Evolutionary conservation across 257 asterid genomes (phyloP), one percentile per base, ranked within the genome.

Genomic region (Agastache rugosa): DNA sequence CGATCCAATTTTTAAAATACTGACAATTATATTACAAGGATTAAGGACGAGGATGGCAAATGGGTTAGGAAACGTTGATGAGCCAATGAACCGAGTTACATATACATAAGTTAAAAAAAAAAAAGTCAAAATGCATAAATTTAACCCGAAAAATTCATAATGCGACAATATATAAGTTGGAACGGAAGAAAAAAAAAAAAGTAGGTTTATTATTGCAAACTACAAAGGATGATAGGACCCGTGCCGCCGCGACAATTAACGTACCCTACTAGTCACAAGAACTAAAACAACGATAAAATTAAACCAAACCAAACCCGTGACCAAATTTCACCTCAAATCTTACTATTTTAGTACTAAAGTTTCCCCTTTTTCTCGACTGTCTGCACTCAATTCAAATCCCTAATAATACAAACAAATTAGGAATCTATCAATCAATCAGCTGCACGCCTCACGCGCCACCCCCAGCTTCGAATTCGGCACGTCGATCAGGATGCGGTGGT

Each of bases 401-500:
- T 5, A 50, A 50, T 4, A 17, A n/a, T 3, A 8, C 39, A 48
- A n/a, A 16, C 23, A 16, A 17, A 50, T 11, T 42, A 12, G 50
- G 50, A 42, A 42, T 42, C 50, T 0, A 12, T 8, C 48, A 42
- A 44, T 12, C 51, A 3, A 25, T 74, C 71, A 89, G 85, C 87
- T 89, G 77, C 95, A 89, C 1, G 65, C 0, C 81, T 87, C 95
- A 56, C 95, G 92, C 19, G 92, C 89, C 50, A 89, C 95, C 6
- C 92, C 92, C 3, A 89, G 85, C 78, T 59, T 89, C 69, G 85
- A 77, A 1, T 84, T 87, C n/a, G 84, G 82, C 15, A 58, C 78
- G 74, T 89, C 91, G 69, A 89, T 82, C 9, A 89, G 83, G n/a
- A 89, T 77, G 64, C 96, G 90, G 77, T 89, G 96, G 88, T 89